phyloP scores from a whole-genome alignment of 257 asterid species.

The Nicotiana undulata region DNA sequence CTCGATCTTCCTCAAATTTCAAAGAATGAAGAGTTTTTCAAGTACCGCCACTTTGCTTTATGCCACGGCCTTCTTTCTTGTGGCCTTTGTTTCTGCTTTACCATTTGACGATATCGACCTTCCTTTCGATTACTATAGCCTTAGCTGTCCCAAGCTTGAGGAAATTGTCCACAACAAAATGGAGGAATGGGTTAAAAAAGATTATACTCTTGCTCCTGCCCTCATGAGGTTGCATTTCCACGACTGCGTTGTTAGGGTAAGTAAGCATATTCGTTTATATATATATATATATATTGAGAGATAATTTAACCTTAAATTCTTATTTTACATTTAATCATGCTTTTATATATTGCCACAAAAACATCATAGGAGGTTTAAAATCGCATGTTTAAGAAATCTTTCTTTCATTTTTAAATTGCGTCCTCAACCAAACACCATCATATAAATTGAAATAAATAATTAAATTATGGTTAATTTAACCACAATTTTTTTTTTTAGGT shows the following conservation, averaged over 20 bases:
- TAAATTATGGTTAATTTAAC: not conserved
- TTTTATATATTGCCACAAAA: too few relatives aligned
- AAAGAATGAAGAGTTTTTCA: conserved; percentile 1
- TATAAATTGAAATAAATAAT: not conserved
- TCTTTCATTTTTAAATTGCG: too few relatives aligned
- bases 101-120: conserved; percentile 17
- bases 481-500: too few relatives aligned
- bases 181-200: conserved; percentile 43
- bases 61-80: not conserved
- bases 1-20: not conserved
- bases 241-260: conserved; percentile 74
- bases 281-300: not conserved
- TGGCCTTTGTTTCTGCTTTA: conserved; percentile 4
- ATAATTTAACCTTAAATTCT: too few relatives aligned
- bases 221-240: conserved; percentile 77
- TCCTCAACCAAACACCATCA: too few relatives aligned
- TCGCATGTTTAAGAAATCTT: too few relatives aligned
- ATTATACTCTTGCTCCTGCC: conserved; percentile 55
- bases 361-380: too few relatives aligned
- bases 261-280: not conserved
- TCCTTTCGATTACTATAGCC: conserved; percentile 26
- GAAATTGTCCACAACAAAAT: conserved; percentile 41
- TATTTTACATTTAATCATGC: too few relatives aligned
- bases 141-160: conserved; percentile 57
- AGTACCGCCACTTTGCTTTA: not conserved